Evolutionary conservation across 208 protist species (phyloP), one percentile per base, ranked within the genome.

Genomic region (Trypanosoma scelopori): DNA sequence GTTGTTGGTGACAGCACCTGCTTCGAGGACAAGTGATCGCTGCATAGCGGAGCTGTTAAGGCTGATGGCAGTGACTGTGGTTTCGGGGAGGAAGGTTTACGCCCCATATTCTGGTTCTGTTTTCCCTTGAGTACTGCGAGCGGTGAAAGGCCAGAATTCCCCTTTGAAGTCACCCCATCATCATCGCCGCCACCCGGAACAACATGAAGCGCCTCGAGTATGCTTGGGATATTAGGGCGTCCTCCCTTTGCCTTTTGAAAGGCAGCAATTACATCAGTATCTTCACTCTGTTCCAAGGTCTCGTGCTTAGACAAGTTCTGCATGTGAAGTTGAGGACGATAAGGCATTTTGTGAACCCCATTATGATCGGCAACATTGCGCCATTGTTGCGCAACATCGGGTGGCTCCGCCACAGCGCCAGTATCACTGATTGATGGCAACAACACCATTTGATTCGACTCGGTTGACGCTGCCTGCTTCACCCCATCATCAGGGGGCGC

Each of bases 91-190:
- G n/a, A 7, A 25, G 50, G 23, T 41, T 5, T 30, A 1, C 2
- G 9, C 43, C 51, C 37, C 23, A 52, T 6, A 41, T 57, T 59
- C 27, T 69, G 65, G 37, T 82, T 3, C 20, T 61, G 82, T 22
- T 78, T 76, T 60, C 81, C 74, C 72, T 90, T 90, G 18, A 89
- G 65, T 32, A 87, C 55, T n/a, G 79, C 72, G n/a, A 89, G 69
- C 70, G 84, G 68, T 15, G 66, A 69, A 30, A 1, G 20, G 16
- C 28, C 2, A 15, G 5, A 30, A 61, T 51, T 51, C 59, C 56
- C 65, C 55, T 3, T 55, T 11, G 35, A 32, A 18, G 16, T 22
- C 0, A 7, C 20, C 3, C 23, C 16, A 4, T 55, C 56, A 20
- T 66, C 55, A 11, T 47, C 43, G 25, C 74, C 74, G 43, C 71